phyloP scores from a whole-genome alignment of 2,329 filamentous ascomycete genomes.

The Pseudogymnoascus sp. region DNA sequence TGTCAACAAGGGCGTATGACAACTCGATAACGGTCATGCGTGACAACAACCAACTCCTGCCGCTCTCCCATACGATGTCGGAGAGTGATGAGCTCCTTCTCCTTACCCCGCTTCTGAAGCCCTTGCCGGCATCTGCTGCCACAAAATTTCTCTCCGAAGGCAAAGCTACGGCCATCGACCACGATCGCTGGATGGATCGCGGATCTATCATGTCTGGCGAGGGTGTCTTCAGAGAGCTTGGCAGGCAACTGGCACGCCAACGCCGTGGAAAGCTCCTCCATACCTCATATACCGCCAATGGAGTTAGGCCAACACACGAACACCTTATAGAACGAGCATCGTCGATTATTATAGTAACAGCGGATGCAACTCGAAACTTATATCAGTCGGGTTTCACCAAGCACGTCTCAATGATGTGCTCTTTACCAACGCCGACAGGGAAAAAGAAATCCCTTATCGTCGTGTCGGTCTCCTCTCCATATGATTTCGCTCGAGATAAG shows the following conservation, averaged over 20 bases:
- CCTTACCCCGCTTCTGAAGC: conserved; percentile 82
- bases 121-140: conserved; percentile 79
- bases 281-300: conserved; percentile 91
- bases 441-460: conserved; percentile 87
- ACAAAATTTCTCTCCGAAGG: conserved; percentile 56
- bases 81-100: conserved; percentile 83
- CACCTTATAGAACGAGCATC: conserved; percentile 83
- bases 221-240: conserved; percentile 83
- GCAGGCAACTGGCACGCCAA: conserved; percentile 76
- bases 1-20: conserved; percentile 83
- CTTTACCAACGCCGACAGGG: conserved; percentile 64
- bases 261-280: conserved; percentile 81
- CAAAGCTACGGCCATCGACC: conserved; percentile 34
- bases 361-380: conserved; percentile 86
- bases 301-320: conserved; percentile 85
- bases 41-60: conserved; percentile 78
- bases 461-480: conserved; percentile 87
- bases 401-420: conserved; percentile 92
- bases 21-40: conserved; percentile 87
- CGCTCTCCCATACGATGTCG: conserved; percentile 72
- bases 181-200: conserved; percentile 50
- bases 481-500: conserved; percentile 91
- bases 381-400: conserved; percentile 95
- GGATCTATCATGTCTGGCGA: conserved; percentile 79
- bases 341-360: conserved; percentile 82